Evolutionary conservation across 352 stramenopile genomes (phyloP).

Genomic region (Pythium aristosporum): DNA sequence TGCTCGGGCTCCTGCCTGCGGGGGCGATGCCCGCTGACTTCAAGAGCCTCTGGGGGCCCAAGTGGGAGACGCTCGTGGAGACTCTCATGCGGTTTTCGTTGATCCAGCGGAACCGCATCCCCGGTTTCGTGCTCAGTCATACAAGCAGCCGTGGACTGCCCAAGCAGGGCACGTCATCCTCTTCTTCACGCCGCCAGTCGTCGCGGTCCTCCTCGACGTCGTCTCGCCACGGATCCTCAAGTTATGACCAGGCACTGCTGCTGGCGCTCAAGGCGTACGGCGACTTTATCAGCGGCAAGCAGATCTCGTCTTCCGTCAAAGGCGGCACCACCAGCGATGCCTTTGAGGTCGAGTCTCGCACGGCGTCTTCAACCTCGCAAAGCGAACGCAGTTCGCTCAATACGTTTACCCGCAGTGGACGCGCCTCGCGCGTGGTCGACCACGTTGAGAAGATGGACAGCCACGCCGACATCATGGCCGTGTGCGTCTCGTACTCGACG

Average conservation of each 20-base stretch:
- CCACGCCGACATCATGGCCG: conserved; percentile 65
- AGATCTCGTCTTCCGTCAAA: neutral
- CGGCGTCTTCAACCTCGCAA: neutral
- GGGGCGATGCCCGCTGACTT: conserved; percentile 77
- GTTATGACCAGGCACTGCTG: conserved; percentile 66
- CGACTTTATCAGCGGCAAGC: conserved; percentile 60
- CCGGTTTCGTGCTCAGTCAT: conserved; percentile 58
- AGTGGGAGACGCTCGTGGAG: conserved; percentile 64
- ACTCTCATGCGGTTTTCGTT: conserved; percentile 74
- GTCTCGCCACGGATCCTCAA: conserved; percentile 31
- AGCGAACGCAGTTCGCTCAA: conserved; percentile 61
- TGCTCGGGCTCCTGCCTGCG: conserved; percentile 66
- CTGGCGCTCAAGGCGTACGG: conserved; percentile 62
- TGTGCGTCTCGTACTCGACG: conserved; percentile 79
- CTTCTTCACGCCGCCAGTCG: neutral
- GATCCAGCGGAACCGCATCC: conserved; percentile 71
- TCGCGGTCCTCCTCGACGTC: conserved; percentile 20
- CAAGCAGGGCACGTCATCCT: conserved; percentile 29
- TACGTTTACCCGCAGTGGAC: conserved; percentile 63
- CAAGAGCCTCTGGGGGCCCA: conserved; percentile 67
- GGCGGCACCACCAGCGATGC: neutral
- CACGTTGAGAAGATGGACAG: conserved; percentile 72
- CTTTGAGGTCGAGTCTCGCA: neutral
- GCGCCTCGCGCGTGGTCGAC: conserved; percentile 48
- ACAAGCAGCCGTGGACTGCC: conserved; percentile 37